Conservation (phyloP, 2,329 filamentous ascomycete genomes). For the Clonostachys byssicola region DNA sequence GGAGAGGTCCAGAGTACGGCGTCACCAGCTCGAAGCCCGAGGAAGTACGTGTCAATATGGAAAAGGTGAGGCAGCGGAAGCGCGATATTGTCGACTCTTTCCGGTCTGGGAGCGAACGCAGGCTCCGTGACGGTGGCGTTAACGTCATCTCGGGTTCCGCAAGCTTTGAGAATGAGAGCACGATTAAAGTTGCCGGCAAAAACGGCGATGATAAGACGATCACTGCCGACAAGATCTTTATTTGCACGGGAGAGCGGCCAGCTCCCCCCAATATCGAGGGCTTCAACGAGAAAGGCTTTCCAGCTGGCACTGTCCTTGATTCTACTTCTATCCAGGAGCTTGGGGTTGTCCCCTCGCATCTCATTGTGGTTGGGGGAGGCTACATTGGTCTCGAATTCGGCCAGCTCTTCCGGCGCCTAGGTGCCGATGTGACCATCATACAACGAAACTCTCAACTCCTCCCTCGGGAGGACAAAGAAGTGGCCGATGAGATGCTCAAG, state of each 20-base stretch:
- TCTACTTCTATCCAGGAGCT: constrained; percentile 44
- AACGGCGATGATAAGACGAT: constrained; percentile 21
- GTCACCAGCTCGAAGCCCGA: constrained; percentile 18
- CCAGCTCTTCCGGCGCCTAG: constrained; percentile 45
- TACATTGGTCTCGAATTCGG: constrained; percentile 50
- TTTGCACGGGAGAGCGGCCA: constrained; percentile 40
- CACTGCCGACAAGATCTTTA: constrained; percentile 34
- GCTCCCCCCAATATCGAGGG: constrained; percentile 28
- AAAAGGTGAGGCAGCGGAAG: constrained; percentile 44
- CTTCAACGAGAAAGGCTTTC: constrained; percentile 21
- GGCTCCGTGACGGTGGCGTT: constrained; percentile 31
- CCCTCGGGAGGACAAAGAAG: constrained; percentile 40
- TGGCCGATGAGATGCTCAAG: constrained; percentile 31
- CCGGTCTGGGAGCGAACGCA: constrained; percentile 37
- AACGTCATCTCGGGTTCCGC: constrained; percentile 40
- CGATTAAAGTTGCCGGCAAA: constrained; percentile 24
- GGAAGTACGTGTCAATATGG: constrained; percentile 37
- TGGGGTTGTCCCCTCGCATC: constrained; percentile 35
- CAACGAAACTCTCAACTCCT: constrained; percentile 36
- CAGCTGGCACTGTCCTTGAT: constrained; percentile 28
- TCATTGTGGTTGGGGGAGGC: constrained; percentile 48
- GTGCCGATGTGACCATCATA: constrained; percentile 41
- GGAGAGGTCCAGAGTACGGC: constrained; percentile 38
- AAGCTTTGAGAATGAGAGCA: constrained; percentile 32
- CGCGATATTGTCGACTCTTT: constrained; percentile 47